Conservation (phyloP, 1,284 basidiomycete species). For the Porodaedalea pini region DNA sequence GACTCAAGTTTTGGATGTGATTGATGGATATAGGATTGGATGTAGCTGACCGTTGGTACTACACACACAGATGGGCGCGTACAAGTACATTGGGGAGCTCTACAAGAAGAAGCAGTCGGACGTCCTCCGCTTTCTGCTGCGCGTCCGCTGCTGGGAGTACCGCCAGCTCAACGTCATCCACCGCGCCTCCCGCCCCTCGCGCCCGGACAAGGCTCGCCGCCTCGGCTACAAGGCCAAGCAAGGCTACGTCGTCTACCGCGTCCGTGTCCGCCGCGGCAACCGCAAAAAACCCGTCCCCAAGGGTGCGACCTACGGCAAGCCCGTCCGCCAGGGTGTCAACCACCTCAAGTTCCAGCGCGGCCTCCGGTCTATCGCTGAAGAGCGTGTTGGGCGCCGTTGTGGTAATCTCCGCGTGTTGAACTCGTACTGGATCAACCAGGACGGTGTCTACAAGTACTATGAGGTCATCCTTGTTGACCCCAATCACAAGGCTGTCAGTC, state of each 20-base stretch:
- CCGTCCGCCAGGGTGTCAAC: conserved; percentile 99
- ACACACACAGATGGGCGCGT: conserved; percentile 68
- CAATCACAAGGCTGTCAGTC: conserved; percentile 83
- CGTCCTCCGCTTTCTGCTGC: conserved; percentile 97
- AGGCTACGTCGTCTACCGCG: conserved; percentile 97
- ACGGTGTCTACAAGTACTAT: conserved; percentile 99
- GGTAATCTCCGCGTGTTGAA: conserved; percentile 95
- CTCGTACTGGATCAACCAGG: conserved; percentile 99
- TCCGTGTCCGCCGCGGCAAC: conserved; percentile 97
- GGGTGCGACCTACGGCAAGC: conserved; percentile 99
- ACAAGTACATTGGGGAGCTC: conserved; percentile 97
- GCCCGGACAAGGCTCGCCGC: conserved; percentile 98
- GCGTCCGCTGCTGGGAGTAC: conserved; percentile 99
- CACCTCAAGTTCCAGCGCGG: conserved; percentile 98
- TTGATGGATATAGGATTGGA: not conserved
- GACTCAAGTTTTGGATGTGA: conserved; percentile 13
- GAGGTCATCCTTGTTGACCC: conserved; percentile 99
- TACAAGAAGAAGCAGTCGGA: conserved; percentile 97
- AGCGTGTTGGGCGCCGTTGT: conserved; percentile 95
- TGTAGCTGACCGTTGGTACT: conserved; percentile 1
- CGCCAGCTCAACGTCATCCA: conserved; percentile 98
- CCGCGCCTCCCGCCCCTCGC: conserved; percentile 95
- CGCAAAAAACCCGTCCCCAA: conserved; percentile 99
- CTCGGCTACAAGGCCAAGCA: conserved; percentile 99
- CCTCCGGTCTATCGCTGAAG: conserved; percentile 92